phyloP scores from a whole-genome alignment of 2,329 filamentous ascomycete species.

The Alternaria arbusti region DNA sequence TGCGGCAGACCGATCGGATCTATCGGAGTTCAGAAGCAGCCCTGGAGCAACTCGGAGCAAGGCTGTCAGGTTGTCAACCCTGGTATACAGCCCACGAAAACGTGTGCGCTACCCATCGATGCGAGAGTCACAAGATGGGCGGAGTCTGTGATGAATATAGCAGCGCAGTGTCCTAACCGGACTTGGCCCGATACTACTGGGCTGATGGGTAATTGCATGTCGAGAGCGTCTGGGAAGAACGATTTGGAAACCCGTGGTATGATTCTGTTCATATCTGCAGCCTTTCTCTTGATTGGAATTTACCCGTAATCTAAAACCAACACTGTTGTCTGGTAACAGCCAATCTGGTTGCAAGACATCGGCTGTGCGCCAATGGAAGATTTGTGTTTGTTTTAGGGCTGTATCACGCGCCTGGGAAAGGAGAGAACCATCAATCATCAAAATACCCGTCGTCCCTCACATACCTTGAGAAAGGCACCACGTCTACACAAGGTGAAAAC shows the following conservation, averaged over 20 bases:
- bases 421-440: not conserved
- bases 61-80: not conserved
- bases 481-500: not conserved
- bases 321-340: not conserved
- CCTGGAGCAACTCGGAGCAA: rapidly evolving
- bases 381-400: not conserved
- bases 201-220: not conserved
- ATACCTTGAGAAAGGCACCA: not conserved
- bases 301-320: not conserved
- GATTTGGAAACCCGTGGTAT: not conserved
- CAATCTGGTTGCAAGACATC: not conserved
- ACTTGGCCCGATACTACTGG: not conserved
- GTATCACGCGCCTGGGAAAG: not conserved
- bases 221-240: not conserved
- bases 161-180: rapidly evolving
- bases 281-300: not conserved
- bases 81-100: not conserved
- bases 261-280: not conserved
- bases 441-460: not conserved
- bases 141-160: rapidly evolving
- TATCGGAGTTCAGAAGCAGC: not conserved
- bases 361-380: not conserved
- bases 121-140: rapidly evolving
- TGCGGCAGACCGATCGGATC: not conserved
- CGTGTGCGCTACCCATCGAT: not conserved